Base-by-base conservation (phyloP, 2,329 filamentous ascomycete species). In the Stemphylium vesicarium region DNA sequence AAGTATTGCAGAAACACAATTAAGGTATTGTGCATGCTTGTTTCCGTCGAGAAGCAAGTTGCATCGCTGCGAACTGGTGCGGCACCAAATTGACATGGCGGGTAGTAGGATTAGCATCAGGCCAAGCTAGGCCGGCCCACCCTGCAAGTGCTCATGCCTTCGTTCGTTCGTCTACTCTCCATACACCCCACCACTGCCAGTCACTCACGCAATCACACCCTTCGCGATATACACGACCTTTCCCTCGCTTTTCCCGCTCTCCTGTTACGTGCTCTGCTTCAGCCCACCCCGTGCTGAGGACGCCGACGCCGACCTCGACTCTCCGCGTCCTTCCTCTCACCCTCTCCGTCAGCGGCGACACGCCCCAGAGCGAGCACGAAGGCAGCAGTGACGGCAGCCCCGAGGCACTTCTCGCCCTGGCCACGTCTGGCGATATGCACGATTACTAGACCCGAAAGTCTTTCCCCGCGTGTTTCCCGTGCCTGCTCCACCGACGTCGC, bases 391-490 rank as follows among this genome's bases (percentile, higher is more conserved):
- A 51, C 32, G 20, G 48, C 55, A 13, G 18, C 40, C 13, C 42
- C 50, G 35, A 57, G 33, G 35, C 38, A 22, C 24, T 33, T 35
- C 50, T 45, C 49, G 52, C 40, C 47, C 53, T 42, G 49, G 38
- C 39, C 47, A 54, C 57, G 32, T 5, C 42, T 53, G 43, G 32
- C 53, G 56, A 60, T 46, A 64, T 64, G 61, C 33, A 53, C 38
- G 35, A 48, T 26, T 54, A 40, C 32, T 52, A 58, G 46, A 33
- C 43, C 29, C 16, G 15, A 18, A 18, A 35, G 32, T 43, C 37
- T 38, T 29, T 45, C 18, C 42, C 43, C 46, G 51, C 53, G 47
- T 56, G 43, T 45, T 45, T 49, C 13, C 42, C 43, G 53, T 40
- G 39, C 16, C 40, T 51, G 40, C 47, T 54, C 49, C 33, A 35